Evolutionary conservation across 768 basidiomycete species (phyloP), one percentile per base, ranked within the genome.

Genomic region (Imleria badia): DNA sequence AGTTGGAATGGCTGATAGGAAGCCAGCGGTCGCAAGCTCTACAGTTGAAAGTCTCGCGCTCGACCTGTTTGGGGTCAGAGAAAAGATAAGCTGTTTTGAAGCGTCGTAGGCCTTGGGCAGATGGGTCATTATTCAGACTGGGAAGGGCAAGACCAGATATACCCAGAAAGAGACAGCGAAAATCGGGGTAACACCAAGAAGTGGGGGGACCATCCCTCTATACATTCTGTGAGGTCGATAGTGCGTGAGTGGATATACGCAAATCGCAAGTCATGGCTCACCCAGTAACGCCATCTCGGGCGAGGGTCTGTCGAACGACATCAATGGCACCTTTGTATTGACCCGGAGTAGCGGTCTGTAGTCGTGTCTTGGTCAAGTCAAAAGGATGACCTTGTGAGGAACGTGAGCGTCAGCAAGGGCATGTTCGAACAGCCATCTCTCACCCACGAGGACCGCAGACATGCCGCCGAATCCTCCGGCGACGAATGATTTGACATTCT

Each of bases 111-210:
- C 94, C 95, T 96, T 48, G 52, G 45, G 33, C 39, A 22, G 48
- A 45, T 13, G 29, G 36, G 48, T 56, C 31, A 52, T 62, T 56
- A 43, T 49, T 58, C 53, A 47, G 33, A 44, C 22, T 31, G 10
- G 19, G 19, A 40, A 45, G 36, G 50, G 14, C 30, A 29, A 38
- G 6, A 38, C 39, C 7, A 3, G 26, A 62, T 30, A 54, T 71
- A 94, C 95, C 95, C 95, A 98, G 78, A 99, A 98, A 5, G 94
- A 96, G 30, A 98, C 76, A 5, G 97, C 97, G 65, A 99, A 99
- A 66, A 98, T 98, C 33, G 97, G 97, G 6, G 97, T 98, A 29
- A 99, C 93, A 29, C 96, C 94, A 30, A 97, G 76, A 54, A 98
- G 73, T 41, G 95, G 95, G 33, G 95, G 94, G 5, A 95, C 89